Percentiles rank a stretch among this genome's conserved stretches.
Conservation (phyloP, 495 filamentous ascomycete genomes). For the Penicillium bovifimosum region DNA sequence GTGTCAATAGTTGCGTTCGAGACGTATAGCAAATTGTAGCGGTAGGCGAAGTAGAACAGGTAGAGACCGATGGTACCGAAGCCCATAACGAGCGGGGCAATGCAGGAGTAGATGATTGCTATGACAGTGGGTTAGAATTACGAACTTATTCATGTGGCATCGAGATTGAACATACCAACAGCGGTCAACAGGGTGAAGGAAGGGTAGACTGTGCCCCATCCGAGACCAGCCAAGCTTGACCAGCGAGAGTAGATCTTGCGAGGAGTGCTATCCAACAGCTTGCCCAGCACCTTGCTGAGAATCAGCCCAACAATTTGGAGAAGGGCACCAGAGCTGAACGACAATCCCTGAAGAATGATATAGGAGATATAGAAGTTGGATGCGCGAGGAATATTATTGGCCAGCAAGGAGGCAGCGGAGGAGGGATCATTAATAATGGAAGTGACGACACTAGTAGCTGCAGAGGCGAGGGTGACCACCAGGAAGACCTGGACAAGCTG, state of each 20-base stretch:
- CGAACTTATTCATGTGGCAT: neutral
- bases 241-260: conserved; percentile 68
- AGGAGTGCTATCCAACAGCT: conserved; percentile 64
- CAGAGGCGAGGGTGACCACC: conserved; percentile 72
- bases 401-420: conserved; percentile 57
- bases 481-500: conserved; percentile 95
- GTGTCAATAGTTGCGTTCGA: conserved; percentile 82
- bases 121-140: conserved; percentile 5
- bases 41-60: conserved; percentile 88
- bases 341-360: conserved; percentile 88
- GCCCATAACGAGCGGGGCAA: conserved; percentile 83
- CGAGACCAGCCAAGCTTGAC: conserved; percentile 55
- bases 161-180: conserved; percentile 48
- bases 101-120: conserved; percentile 83
- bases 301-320: conserved; percentile 75
- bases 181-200: conserved; percentile 78
- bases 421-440: conserved; percentile 60
- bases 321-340: conserved; percentile 68
- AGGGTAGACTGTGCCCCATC: conserved; percentile 89
- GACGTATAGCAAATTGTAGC: conserved; percentile 93
- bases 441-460: conserved; percentile 50
- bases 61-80: conserved; percentile 80
- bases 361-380: conserved; percentile 96
- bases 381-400: conserved; percentile 67
- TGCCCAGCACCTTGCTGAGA: conserved; percentile 72